Percentiles rank a stretch among this genome's conserved stretches.
These are phyloP conservation scores for Bipolaris gigantea DNA, from an alignment of 2,329 filamentous ascomycete genomes.

Conservation along the genomic window DNA sequence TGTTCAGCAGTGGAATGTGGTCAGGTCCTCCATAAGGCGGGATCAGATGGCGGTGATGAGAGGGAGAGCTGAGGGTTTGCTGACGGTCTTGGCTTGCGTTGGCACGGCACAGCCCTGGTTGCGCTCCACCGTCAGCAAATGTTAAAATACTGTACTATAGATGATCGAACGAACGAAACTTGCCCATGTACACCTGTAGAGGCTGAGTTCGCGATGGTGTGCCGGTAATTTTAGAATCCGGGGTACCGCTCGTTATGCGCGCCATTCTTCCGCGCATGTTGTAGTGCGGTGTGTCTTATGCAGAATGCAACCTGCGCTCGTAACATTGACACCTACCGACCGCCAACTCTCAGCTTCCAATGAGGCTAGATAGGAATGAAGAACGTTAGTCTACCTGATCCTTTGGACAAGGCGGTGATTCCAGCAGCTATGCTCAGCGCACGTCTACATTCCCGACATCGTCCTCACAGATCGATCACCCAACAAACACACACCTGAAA, in stretches of 20 bases:
- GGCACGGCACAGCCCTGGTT: not conserved
- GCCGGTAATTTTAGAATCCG: not conserved
- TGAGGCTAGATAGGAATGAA: not conserved
- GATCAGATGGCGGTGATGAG: not conserved
- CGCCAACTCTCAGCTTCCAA: not conserved
- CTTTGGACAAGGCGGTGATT: not conserved
- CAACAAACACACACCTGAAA: too few species aligned
- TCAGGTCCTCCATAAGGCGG: not conserved
- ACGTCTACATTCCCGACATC: too few species aligned
- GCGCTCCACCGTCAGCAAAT: not conserved
- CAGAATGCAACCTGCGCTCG: not conserved
- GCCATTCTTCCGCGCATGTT: not conserved
- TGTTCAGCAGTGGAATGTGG: not conserved
- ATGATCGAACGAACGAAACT: too few species aligned
- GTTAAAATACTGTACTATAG: not conserved
- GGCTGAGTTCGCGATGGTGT: not conserved
- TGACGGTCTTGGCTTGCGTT: not conserved
- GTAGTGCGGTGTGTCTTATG: not conserved
- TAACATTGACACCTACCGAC: not conserved
- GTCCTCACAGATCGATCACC: too few species aligned
- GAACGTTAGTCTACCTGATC: too few species aligned
- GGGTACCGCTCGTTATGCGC: not conserved
- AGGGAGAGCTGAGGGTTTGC: not conserved
- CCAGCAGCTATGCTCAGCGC: too few species aligned
- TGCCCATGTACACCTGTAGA: too few species aligned